Evolutionary conservation across 2,329 filamentous ascomycete species (phyloP), one percentile per base, ranked within the genome.

Genomic region (Apiospora phragmitis): DNA sequence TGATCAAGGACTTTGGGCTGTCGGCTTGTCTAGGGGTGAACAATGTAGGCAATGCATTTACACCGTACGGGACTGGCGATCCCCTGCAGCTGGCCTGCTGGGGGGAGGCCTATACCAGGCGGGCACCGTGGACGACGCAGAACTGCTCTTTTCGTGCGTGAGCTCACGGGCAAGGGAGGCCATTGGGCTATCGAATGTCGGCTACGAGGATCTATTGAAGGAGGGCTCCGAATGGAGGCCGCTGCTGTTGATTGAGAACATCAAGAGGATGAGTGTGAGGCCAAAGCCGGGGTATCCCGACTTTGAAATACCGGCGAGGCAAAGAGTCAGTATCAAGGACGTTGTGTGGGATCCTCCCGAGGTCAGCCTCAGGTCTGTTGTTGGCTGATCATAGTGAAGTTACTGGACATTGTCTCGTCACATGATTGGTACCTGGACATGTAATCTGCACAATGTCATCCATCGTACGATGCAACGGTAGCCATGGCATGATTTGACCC

Each of bases 1-100:
- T 93, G 81, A 91, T 93, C 71, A 83, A 85, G 49, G 81, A 87
- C 29, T 85, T 89, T 71, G 84, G 83, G 0, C 77, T 93, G 4
- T 85, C 89, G 71, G 89, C 85, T 26, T 89, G 89, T 18, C 85
- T 93, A 6, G 87, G 89, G 1, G 85, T 92, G 47, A 93, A 93
- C 76, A 94, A 94, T 75, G 88, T 94, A 18, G 91, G 91, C 24
- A 94, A 94, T 76, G 90, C 91, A 0, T 93, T 94, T 75, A 93
- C 92, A 8, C 92, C 92, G 0, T 88, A 91, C 76, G 92, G 91
- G 0, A 89, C 83, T 24, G 90, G 87, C 49, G 92, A 93, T 80
- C 91, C 91, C 1, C 77, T 94, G 67, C 83, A 83, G 51, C 81
- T 93, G 59, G 90, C 91, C 26, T 89, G 86, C 73, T 80, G 90